Conservation (phyloP, 495 filamentous ascomycete species). For the Clavariopsis aquatica region DNA sequence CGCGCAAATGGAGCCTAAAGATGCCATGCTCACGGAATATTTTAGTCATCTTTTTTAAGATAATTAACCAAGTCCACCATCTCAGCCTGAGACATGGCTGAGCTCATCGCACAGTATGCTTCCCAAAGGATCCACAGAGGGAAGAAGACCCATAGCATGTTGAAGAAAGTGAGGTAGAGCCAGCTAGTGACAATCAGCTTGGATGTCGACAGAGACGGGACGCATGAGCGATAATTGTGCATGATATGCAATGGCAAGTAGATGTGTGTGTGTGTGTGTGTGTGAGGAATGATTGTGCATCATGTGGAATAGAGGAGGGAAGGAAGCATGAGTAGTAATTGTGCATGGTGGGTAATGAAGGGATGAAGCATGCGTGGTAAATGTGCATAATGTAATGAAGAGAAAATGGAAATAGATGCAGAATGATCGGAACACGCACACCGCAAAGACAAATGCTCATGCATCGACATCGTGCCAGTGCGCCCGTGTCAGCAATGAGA, state of each 20-base stretch:
- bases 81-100: constrained; percentile 38
- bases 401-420: neutral
- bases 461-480: too few species aligned
- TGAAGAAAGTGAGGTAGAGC: constrained; percentile 91
- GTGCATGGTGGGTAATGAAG: too few species aligned
- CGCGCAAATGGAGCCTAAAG: too few species aligned
- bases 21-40: neutral
- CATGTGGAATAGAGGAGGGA: neutral
- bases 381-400: neutral
- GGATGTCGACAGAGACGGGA: neutral
- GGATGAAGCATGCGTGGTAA: neutral
- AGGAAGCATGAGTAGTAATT: too few species aligned
- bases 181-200: constrained; percentile 45
- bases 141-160: constrained; percentile 77
- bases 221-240: too few species aligned
- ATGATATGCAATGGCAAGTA: too few species aligned
- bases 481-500: too few species aligned
- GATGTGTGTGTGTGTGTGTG: too few species aligned
- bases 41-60: constrained; percentile 37
- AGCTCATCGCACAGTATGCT: constrained; percentile 48
- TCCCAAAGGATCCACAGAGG: constrained; percentile 76
- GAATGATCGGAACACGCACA: too few species aligned
- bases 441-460: too few species aligned
- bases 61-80: constrained; percentile 39
- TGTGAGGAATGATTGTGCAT: too few species aligned